Conservation (phyloP, 306 rosid species). For the Prunus mongolica region DNA sequence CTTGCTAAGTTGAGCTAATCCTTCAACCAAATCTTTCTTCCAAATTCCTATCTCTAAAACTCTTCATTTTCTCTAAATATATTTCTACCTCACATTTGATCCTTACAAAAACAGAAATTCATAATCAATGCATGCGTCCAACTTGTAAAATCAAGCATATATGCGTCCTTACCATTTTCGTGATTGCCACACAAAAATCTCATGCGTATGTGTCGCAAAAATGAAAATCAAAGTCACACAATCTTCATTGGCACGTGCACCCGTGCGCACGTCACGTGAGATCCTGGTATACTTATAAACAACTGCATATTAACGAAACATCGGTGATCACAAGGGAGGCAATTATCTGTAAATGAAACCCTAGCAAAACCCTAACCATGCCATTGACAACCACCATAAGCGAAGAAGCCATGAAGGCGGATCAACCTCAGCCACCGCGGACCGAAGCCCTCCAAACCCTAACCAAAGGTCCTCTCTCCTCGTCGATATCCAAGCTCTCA, state of each 20-base stretch:
- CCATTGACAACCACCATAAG: constrained; percentile 9
- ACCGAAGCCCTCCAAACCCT: constrained; percentile 40
- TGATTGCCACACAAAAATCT: no score
- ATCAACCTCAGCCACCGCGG: constrained; percentile 34
- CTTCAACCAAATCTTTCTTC: no score
- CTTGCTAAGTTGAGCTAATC: no score
- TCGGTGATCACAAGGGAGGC: not conserved
- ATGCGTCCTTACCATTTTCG: not conserved
- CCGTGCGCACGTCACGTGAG: not conserved
- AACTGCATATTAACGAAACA: not conserved
- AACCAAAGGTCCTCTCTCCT: constrained; percentile 43
- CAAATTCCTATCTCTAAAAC: no score
- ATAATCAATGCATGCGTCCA: no score
- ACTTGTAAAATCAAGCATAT: no score
- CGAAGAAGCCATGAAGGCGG: constrained; percentile 41
- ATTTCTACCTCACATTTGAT: no score
- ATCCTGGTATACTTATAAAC: not conserved
- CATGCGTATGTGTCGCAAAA: not conserved
- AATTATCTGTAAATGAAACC: constrained; percentile 1
- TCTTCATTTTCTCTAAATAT: no score
- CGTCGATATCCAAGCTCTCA: constrained; percentile 54
- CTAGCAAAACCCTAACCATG: constrained; percentile 13
- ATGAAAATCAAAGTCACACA: not conserved
- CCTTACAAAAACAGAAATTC: no score
- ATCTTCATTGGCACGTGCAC: not conserved